Percentiles rank a stretch among this genome's conserved stretches.
Conservation (phyloP, 257 asterid species). For the Leonotis leonurus region DNA sequence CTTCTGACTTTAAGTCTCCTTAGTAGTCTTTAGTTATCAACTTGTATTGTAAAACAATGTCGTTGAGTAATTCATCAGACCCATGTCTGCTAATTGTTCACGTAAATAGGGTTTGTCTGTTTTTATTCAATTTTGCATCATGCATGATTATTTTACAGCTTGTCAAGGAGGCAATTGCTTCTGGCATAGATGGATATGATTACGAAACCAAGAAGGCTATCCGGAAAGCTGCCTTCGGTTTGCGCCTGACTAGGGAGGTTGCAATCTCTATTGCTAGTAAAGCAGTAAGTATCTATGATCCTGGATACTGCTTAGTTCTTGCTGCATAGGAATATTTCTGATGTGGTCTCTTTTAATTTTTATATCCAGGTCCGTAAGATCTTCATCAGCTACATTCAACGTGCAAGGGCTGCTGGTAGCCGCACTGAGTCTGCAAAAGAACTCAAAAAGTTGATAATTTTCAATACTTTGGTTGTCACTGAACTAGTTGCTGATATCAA, state of each 20-base stretch:
- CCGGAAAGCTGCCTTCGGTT: conserved; percentile 87
- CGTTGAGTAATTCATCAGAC: neutral
- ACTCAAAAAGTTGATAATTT: conserved; percentile 75
- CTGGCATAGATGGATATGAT: conserved; percentile 82
- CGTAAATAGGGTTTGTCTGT: neutral
- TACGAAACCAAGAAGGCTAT: conserved; percentile 59
- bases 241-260: conserved; percentile 86
- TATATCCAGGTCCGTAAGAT: conserved; percentile 69
- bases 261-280: conserved; percentile 83
- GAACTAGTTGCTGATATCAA: conserved; percentile 78
- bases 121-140: conserved; percentile 4
- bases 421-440: conserved; percentile 73
- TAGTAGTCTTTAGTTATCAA: neutral
- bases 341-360: conserved; percentile 1
- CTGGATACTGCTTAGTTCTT: too few species aligned
- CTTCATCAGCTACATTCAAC: conserved; percentile 63
- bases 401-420: conserved; percentile 73
- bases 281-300: conserved; percentile 68
- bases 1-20: neutral
- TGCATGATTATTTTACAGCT: conserved; percentile 36
- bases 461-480: conserved; percentile 76
- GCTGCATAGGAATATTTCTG: neutral
- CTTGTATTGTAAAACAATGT: neutral
- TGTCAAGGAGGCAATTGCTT: conserved; percentile 79
- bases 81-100: neutral